Evolutionary conservation across 495 filamentous ascomycete species (phyloP).

Genomic region (Penicillium verhagenii): DNA sequence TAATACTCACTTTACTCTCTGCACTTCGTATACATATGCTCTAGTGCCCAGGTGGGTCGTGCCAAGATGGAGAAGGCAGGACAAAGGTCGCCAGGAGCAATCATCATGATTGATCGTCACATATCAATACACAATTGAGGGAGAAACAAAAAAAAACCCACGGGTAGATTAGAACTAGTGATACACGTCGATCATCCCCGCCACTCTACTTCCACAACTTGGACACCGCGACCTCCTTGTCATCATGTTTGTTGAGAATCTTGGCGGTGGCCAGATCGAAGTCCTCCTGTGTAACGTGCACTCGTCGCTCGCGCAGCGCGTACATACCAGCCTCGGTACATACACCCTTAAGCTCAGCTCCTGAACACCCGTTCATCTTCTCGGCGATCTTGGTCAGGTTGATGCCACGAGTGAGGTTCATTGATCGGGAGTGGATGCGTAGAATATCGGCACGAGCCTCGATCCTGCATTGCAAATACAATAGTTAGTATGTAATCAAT

Average conservation of each 20-base stretch:
- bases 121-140: slow-evolving; percentile 6
- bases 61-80: not conserved
- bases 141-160: slow-evolving; percentile 9
- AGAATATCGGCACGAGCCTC: slow-evolving; percentile 98
- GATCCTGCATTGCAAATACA: slow-evolving; percentile 47
- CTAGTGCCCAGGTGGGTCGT: not conserved
- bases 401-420: slow-evolving; percentile 98
- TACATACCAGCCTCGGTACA: slow-evolving; percentile 99
- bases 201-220: slow-evolving; percentile 84
- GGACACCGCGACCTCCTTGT: slow-evolving; percentile 87
- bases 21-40: not conserved
- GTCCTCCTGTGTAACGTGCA: slow-evolving; percentile 98
- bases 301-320: slow-evolving; percentile 87
- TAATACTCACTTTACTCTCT: not conserved
- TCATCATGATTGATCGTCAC: slow-evolving; percentile 2
- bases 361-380: slow-evolving; percentile 99
- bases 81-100: not conserved
- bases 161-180: slow-evolving; percentile 28
- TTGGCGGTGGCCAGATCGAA: slow-evolving; percentile 98
- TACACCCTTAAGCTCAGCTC: slow-evolving; percentile 94
- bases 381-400: slow-evolving; percentile 98
- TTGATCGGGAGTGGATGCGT: slow-evolving; percentile 91
- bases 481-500: slow-evolving; percentile 13
- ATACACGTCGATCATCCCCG: slow-evolving; percentile 24
- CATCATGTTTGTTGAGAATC: slow-evolving; percentile 99